Evolutionary conservation across 1,139 yeast species (phyloP).

Genomic region (Hyphopichia khmerensis): DNA sequence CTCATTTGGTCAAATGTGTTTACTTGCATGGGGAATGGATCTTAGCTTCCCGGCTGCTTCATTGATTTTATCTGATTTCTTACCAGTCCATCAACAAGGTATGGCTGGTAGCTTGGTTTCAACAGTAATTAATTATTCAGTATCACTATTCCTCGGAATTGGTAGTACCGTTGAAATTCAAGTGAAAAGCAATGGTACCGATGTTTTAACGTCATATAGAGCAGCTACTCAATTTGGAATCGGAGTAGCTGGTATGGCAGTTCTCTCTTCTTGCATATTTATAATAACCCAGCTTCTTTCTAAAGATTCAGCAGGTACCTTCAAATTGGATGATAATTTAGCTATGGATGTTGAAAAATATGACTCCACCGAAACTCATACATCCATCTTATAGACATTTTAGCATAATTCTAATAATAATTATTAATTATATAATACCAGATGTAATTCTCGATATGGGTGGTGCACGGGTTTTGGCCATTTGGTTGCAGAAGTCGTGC

Average conservation of each 20-base stretch:
- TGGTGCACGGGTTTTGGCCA: too few species aligned
- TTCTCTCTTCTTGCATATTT: conserved; percentile 27
- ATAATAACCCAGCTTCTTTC: conserved; percentile 21
- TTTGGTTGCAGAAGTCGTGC: too few species aligned
- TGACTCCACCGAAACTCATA: neutral
- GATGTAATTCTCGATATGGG: too few species aligned
- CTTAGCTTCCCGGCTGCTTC: conserved; percentile 59
- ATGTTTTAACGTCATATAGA: conserved; percentile 36
- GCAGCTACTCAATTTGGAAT: conserved; percentile 44
- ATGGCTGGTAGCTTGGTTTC: conserved; percentile 60
- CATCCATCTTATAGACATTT: too few species aligned
- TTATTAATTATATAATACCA: too few species aligned
- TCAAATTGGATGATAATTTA: neutral
- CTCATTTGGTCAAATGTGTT: conserved; percentile 46
- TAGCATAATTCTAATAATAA: too few species aligned
- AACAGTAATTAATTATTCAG: conserved; percentile 55
- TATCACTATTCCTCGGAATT: conserved; percentile 52
- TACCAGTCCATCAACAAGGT: conserved; percentile 55
- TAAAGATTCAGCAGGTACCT: conserved; percentile 11
- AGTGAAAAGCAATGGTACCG: conserved; percentile 19
- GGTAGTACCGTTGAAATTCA: conserved; percentile 49
- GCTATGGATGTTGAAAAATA: neutral
- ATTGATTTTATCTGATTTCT: conserved; percentile 47
- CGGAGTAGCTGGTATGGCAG: conserved; percentile 38
- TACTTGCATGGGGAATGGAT: conserved; percentile 60